These are phyloP conservation scores for Eucalyptus rudis DNA, from an alignment of 345 rosid species.

Conservation along the genomic window DNA sequence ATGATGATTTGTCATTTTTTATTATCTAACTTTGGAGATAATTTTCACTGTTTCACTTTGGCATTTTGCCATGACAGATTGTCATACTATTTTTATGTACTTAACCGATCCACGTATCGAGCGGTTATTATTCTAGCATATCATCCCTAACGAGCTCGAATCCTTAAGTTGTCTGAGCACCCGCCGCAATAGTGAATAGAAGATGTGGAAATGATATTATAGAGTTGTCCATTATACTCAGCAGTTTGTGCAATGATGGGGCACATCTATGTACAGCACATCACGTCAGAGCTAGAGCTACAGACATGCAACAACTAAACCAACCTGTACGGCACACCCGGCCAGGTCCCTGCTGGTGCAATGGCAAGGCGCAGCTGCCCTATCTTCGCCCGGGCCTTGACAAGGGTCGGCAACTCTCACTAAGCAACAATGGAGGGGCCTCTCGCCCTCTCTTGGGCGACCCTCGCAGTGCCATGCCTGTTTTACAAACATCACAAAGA, in stretches of 20 bases:
- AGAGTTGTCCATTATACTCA: neutral
- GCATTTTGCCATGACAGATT: neutral
- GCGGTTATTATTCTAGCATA: neutral
- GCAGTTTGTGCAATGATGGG: neutral
- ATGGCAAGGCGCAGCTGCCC: neutral
- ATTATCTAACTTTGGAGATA: neutral
- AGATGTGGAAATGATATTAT: neutral
- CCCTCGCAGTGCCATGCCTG: neutral
- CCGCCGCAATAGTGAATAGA: neutral
- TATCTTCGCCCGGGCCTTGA: accelerated
- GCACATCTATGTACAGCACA: neutral
- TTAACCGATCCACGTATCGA: neutral
- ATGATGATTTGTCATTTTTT: neutral
- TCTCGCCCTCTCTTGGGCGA: neutral
- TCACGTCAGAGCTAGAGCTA: neutral
- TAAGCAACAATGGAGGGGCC: neutral
- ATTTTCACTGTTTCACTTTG: neutral
- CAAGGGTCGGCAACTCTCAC: neutral
- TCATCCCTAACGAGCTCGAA: neutral
- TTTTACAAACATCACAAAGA: neutral
- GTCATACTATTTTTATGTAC: neutral
- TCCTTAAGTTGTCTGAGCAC: neutral
- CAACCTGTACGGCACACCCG: neutral
- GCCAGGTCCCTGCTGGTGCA: neutral
- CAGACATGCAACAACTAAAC: neutral